Percentiles rank a stretch among this genome's conserved stretches.
Evolutionary conservation across 768 basidiomycete genomes (phyloP).

Genomic region (Crepidotus variabilis): DNA sequence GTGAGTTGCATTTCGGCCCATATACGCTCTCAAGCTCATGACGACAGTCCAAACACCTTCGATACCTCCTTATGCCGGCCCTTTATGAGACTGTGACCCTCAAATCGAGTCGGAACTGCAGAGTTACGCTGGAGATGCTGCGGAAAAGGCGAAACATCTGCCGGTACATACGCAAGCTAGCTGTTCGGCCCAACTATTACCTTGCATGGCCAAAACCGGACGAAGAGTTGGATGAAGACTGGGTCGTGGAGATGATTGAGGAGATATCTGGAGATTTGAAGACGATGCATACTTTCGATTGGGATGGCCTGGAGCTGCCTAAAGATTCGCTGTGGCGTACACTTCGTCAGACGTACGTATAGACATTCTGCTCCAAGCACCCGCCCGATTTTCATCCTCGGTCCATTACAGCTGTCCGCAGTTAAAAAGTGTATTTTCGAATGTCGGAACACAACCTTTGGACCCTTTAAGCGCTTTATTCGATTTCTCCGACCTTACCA

Average conservation of each 20-base stretch:
- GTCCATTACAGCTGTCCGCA: slow-evolving; percentile 34
- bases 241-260: slow-evolving; percentile 35
- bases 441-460: slow-evolving; percentile 34
- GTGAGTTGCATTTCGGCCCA: slow-evolving; percentile 22
- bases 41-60: slow-evolving; percentile 27
- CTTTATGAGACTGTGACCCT: slow-evolving; percentile 43
- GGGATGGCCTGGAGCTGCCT: slow-evolving; percentile 49
- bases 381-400: slow-evolving; percentile 3
- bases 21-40: slow-evolving; percentile 6
- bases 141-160: slow-evolving; percentile 30
- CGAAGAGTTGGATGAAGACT: slow-evolving; percentile 33
- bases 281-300: slow-evolving; percentile 43
- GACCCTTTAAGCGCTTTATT: slow-evolving; percentile 36
- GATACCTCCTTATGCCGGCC: slow-evolving; percentile 30
- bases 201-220: slow-evolving; percentile 46
- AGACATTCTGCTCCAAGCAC: background rate
- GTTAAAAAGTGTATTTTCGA: slow-evolving; percentile 40
- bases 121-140: slow-evolving; percentile 33
- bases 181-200: slow-evolving; percentile 48
- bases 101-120: slow-evolving; percentile 38
- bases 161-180: slow-evolving; percentile 35
- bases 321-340: slow-evolving; percentile 37
- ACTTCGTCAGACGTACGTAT: slow-evolving; percentile 33
- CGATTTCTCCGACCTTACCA: slow-evolving; percentile 37
- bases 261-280: slow-evolving; percentile 27